Evolutionary conservation across 257 asterid species (phyloP).

Genomic region (Echites panduratus): DNA sequence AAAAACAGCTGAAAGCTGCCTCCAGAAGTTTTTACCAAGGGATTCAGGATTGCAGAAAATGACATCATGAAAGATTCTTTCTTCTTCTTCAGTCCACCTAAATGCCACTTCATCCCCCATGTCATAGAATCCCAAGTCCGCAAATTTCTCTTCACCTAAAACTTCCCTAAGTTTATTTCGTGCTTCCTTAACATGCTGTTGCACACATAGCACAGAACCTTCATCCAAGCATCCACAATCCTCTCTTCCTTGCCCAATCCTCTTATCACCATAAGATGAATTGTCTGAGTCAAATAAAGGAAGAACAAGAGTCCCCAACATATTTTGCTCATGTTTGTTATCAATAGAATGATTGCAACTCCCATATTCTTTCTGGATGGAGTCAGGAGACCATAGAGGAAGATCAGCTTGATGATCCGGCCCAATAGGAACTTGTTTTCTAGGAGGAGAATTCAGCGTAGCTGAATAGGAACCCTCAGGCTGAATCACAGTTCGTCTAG

Average conservation of each 20-base stretch:
- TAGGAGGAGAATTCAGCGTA: slow-evolving; percentile 33
- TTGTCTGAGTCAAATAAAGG: slow-evolving; percentile 32
- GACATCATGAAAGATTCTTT: slow-evolving; percentile 52
- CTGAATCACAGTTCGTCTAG: slow-evolving; percentile 28
- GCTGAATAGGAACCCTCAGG: slow-evolving; percentile 33
- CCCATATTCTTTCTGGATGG: slow-evolving; percentile 10
- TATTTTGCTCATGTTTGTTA: slow-evolving; percentile 25
- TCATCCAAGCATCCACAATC: slow-evolving; percentile 52
- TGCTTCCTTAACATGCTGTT: slow-evolving; percentile 59
- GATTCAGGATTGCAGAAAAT: slow-evolving; percentile 58
- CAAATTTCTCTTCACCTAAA: slow-evolving; percentile 39
- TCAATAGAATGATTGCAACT: slow-evolving; percentile 2
- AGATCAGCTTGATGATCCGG: slow-evolving; percentile 61
- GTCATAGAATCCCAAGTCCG: slow-evolving; percentile 51
- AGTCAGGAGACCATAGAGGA: slow-evolving; percentile 46
- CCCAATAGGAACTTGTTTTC: slow-evolving; percentile 62
- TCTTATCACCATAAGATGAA: slow-evolving; percentile 24
- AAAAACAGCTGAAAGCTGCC: slow-evolving; percentile 46
- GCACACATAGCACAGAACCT: slow-evolving; percentile 79
- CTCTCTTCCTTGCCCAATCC: slow-evolving; percentile 45
- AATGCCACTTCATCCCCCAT: slow-evolving; percentile 73
- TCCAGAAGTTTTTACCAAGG: slow-evolving; percentile 61
- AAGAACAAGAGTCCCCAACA: slow-evolving; percentile 44
- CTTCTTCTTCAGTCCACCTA: slow-evolving; percentile 70
- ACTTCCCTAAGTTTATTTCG: slow-evolving; percentile 43